Base-by-base conservation (phyloP, 2,329 filamentous ascomycete species). In the Ceratocystiopsis sp. region DNA sequence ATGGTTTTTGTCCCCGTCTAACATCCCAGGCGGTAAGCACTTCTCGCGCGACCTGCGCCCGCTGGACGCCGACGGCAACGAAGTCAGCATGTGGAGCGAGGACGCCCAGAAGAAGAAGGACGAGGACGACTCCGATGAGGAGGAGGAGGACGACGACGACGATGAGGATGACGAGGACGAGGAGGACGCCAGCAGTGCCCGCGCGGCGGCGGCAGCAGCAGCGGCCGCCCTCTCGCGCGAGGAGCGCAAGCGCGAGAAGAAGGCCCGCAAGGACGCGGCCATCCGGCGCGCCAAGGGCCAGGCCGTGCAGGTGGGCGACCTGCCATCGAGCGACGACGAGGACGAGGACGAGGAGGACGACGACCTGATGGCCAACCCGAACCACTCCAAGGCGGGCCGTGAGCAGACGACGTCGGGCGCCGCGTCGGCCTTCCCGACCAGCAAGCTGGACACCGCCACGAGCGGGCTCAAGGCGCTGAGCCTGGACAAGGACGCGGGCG, bases 31-130 rank as follows among this genome's bases (percentile, higher is more conserved):
- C 49, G 91, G 91, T 57, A 94, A 95, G 65, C 80, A 93, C 57
- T 98, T 93, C 67, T 95, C 87, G 52, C 81, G 85, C 51, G 80
- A 95, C 60, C 77, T 96, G 39, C 79, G 84, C 60, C 87, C 87
- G 17, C 66, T 91, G 55, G 87, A 95, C 56, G 79, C 78, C 52
- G 84, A 96, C 57, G 91, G 89, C 53, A 91, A 91, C 56, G 78
- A 84, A 53, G 69, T 89, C 49, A 79, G 81, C 68, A 89, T 94
- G 73, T 94, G 89, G 84, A 78, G 73, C 58, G 74, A 78, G 57
- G 64, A 75, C 32, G 62, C 63, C 40, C 53, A 64, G 43, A 59
- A 61, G 35, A 57, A 61, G 42, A 65, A 69, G 42, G 35, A 32
- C 15, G 16, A 17, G 13, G 37, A 21, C 42, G 34, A 40, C 18